Evolutionary conservation across 441 rosid genomes (phyloP), one percentile per base, ranked within the genome.

Genomic region (Aleurites moluccanus): DNA sequence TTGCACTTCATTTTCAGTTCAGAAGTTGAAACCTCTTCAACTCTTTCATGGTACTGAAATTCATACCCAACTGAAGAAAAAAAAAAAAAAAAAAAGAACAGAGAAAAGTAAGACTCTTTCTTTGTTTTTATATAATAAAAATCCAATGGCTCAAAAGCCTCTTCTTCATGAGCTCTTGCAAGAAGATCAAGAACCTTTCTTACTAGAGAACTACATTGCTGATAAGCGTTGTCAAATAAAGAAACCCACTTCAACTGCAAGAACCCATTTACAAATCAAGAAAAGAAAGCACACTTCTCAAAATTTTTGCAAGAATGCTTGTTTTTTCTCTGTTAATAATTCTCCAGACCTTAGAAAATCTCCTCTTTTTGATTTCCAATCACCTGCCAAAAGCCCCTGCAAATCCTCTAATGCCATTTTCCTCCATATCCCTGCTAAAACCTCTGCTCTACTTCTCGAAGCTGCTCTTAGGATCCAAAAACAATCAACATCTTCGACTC

Each of bases 171-270:
- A 92, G 83, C 88, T 95, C 57, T 78, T 95, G 4, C 80, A 85
- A 65, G 94, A 92, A 75, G 96, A 92, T 76, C 99, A 95, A 80
- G 99, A 92, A 3, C 99, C 99, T 0, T 95, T 95, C 80, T 81
- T 82, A 30, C 91, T 95, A 74, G 76, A 84, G 45, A 86, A 78
- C 79, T 89, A 87, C 93, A 88, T 90, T 79, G 83, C 92, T 11
- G 89, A 87, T 71, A 76, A 85, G 25, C 83, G 88, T 56, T 72
- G 71, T 50, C 94, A 82, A 69, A 80, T 89, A 75, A 81, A 78
- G 62, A 77, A 25, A 66, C 47, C 83, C 4, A 30, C 82, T 2
- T 21, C 76, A 44, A 44, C 7, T 3, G 69, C 82, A 0, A 82
- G 65, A 45, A 83, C 82, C 16, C 84, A 83, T 14, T 64, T 63